Percentiles rank a stretch among this genome's conserved stretches.
Evolutionary conservation across 2,329 filamentous ascomycete genomes (phyloP).

Genomic region (Orbilia oligospora): DNA sequence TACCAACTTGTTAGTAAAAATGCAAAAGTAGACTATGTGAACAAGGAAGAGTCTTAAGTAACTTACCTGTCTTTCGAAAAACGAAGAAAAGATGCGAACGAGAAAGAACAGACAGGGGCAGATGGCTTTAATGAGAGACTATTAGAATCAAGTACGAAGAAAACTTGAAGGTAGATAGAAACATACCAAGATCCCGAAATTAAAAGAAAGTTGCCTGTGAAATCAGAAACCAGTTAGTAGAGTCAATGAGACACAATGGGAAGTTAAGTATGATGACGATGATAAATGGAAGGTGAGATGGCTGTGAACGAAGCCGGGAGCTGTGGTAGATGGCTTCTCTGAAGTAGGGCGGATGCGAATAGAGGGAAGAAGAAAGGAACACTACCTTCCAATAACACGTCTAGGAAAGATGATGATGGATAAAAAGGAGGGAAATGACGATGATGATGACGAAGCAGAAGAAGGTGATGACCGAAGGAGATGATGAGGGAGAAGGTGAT

Average conservation of each 20-base stretch:
- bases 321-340: neutral
- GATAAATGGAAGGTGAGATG: neutral
- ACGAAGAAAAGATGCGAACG: too few relatives aligned
- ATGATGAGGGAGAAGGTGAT: neutral
- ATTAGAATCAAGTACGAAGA: too few relatives aligned
- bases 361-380: neutral
- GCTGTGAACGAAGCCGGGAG: neutral
- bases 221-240: neutral
- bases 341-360: neutral
- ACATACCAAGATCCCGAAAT: neutral
- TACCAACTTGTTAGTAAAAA: too few relatives aligned
- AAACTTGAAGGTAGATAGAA: neutral
- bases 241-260: neutral
- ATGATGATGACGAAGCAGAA: neutral
- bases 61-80: too few relatives aligned
- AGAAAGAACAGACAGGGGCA: too few relatives aligned
- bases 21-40: too few relatives aligned
- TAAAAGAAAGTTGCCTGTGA: neutral
- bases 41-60: too few relatives aligned
- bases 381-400: neutral
- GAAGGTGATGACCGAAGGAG: neutral
- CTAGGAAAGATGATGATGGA: neutral
- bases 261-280: neutral
- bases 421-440: neutral
- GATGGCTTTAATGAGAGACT: too few relatives aligned